Evolutionary conservation across 164 flowering plant species (phyloP).

Genomic region (Aristolochia californica): DNA sequence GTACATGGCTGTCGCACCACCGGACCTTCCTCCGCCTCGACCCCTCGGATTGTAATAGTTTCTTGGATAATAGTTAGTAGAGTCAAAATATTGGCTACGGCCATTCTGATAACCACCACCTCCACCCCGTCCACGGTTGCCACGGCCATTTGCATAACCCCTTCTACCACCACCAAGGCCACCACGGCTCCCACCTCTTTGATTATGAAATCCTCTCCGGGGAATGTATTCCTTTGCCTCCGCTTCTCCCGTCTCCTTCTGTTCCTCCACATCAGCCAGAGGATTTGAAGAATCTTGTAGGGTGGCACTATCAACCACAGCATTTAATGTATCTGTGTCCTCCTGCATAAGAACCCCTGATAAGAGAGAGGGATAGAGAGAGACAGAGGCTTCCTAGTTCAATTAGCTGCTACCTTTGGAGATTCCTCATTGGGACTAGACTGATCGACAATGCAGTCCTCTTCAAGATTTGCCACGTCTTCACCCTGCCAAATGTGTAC

Average conservation of each 20-base stretch:
- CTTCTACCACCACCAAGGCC: conserved; percentile 44
- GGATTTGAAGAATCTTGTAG: conserved; percentile 31
- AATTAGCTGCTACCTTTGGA: conserved; percentile 26
- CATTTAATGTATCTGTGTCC: conserved; percentile 24
- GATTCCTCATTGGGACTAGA: conserved; percentile 29
- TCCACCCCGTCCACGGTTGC: conserved; percentile 51
- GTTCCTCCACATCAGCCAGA: conserved; percentile 26
- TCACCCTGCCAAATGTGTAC: conserved; percentile 29
- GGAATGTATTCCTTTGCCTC: conserved; percentile 33
- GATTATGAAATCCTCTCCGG: conserved; percentile 44
- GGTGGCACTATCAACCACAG: conserved; percentile 16
- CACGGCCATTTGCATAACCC: conserved; percentile 60
- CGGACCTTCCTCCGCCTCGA: conserved; percentile 42
- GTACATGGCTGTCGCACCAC: conserved; percentile 33
- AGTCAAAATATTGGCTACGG: conserved; percentile 43
- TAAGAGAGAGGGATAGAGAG: not conserved
- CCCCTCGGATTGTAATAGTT: conserved; percentile 40
- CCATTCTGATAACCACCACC: conserved; percentile 65
- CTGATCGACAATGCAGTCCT: conserved; percentile 27
- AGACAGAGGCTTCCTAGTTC: not conserved
- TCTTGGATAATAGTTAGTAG: conserved; percentile 39
- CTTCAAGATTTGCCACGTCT: conserved; percentile 24
- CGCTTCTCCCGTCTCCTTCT: conserved; percentile 13
- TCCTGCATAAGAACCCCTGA: conserved; percentile 30
- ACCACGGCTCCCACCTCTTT: conserved; percentile 60